These are phyloP conservation scores for Euptelea pleiosperma DNA, from an alignment of 164 flowering plant genomes.

Conservation along the genomic window DNA sequence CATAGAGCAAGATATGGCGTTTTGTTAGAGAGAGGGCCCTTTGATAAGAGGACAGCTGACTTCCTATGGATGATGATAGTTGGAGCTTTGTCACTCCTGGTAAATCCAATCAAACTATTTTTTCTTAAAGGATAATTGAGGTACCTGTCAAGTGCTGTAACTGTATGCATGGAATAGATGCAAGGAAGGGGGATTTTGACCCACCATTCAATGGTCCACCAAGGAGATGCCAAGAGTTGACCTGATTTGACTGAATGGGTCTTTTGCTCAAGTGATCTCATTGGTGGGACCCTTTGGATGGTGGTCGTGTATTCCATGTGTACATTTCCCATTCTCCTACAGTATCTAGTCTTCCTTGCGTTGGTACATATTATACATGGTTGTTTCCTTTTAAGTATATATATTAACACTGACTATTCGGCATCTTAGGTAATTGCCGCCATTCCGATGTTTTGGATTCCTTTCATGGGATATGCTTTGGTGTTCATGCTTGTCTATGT, in stretches of 20 bases:
- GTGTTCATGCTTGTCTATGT: constrained; percentile 61
- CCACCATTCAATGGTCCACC: no score
- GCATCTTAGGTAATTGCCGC: constrained; percentile 34
- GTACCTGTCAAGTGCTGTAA: no score
- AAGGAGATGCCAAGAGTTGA: no score
- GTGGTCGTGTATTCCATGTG: no score
- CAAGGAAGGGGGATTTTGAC: no score
- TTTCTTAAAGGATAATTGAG: no score
- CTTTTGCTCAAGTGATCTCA: no score
- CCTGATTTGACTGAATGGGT: no score
- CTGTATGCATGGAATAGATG: no score
- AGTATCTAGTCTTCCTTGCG: no score
- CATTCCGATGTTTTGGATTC: constrained; percentile 36
- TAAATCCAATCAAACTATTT: constrained; percentile 13
- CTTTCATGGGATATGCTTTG: constrained; percentile 42
- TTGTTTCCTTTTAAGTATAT: neutral
- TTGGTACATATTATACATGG: neutral
- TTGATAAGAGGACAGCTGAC: constrained; percentile 59
- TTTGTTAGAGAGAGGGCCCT: constrained; percentile 48
- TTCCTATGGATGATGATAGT: constrained; percentile 56
- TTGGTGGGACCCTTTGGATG: no score
- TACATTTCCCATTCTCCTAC: no score
- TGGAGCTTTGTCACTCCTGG: constrained; percentile 53
- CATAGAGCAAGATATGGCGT: constrained; percentile 57
- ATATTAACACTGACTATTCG: neutral